Evolutionary conservation across 2,329 filamentous ascomycete species (phyloP).

Genomic region (Fusarium sulawesiense): DNA sequence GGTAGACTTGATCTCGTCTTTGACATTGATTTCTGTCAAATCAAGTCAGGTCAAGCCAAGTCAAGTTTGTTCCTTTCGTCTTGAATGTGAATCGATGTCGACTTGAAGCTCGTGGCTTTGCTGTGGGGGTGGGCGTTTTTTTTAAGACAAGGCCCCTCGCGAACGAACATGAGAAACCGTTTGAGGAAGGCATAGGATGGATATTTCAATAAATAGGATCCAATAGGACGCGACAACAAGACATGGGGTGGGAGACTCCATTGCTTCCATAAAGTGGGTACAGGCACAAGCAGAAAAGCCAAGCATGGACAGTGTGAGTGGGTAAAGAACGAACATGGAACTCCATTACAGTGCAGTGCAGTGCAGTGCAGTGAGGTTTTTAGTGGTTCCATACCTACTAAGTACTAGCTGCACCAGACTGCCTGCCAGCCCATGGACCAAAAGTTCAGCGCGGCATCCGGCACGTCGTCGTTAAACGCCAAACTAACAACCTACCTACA

Average conservation of each 20-base stretch:
- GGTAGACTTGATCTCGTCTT: constrained; percentile 1
- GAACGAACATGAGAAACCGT: constrained; percentile 40
- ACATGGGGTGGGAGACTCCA: constrained; percentile 27
- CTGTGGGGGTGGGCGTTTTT: constrained; percentile 36
- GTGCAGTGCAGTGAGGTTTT: background rate
- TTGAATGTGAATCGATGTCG: constrained; percentile 9
- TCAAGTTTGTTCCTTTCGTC: constrained; percentile 8
- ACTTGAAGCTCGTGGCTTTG: constrained; percentile 24
- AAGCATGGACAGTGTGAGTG: constrained; percentile 19
- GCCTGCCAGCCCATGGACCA: constrained; percentile 21
- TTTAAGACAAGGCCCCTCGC: constrained; percentile 36
- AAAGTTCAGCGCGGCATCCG: constrained; percentile 19
- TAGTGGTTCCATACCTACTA: background rate
- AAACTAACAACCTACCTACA: constrained; percentile 9
- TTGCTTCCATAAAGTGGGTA: constrained; percentile 36
- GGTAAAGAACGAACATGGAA: background rate
- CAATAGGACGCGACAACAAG: constrained; percentile 26
- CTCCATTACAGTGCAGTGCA: background rate
- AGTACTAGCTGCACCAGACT: background rate
- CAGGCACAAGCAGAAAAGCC: constrained; percentile 3
- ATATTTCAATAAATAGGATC: constrained; percentile 24
- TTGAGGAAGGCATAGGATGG: constrained; percentile 30
- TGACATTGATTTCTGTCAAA: constrained; percentile 1
- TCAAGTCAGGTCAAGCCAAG: constrained; percentile 1
- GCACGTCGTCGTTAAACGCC: constrained; percentile 17